Evolutionary conservation across 2,329 filamentous ascomycete species (phyloP), one percentile per base, ranked within the genome.

Genomic region (Plenodomus biglobosus): DNA sequence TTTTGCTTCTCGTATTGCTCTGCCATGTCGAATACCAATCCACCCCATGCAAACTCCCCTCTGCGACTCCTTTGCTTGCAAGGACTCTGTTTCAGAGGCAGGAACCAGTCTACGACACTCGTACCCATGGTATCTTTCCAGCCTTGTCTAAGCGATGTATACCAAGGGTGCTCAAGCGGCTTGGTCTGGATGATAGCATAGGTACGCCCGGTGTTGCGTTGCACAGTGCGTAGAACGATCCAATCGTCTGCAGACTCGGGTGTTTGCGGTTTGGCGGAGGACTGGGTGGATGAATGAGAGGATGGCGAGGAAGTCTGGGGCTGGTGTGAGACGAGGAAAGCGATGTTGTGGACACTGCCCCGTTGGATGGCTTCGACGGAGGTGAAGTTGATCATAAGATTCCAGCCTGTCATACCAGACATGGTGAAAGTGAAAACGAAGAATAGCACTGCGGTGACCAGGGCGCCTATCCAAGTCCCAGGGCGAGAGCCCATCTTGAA

Each of bases 101-200:
- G 73, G 11, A 96, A 65, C 92, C 92, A 97, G 50, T 96, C 88
- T 13, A 86, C 52, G 2, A 85, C 55, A 17, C 74, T 81, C 39
- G 80, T 73, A 0, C 92, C 92, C 85, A 99, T 90, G 19, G 96
- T 83, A 13, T 86, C 81, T 55, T 84, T 82, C 74, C 91, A 86
- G 64, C 97, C 97, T 21, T 77, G 73, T 53, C 81, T 78, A 8
- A 74, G 73, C 1, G 88, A 89, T 1, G 94, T 75, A 60, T 95
- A 83, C 85, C 90, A 99, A 0, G 90, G 90, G 58, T 96, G 96
- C 59, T 94, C 86, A 8, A 88, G 86, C 0, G 83, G 80, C 2
- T 83, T 76, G 0, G 87, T 89, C 52, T 83, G 80, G 1, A 96
- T 76, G 35, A 97, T 86, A 11, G 89, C 90, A 66, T 95, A 97